Conservation (phyloP, 345 rosid species). For the Murraya koenigii region DNA sequence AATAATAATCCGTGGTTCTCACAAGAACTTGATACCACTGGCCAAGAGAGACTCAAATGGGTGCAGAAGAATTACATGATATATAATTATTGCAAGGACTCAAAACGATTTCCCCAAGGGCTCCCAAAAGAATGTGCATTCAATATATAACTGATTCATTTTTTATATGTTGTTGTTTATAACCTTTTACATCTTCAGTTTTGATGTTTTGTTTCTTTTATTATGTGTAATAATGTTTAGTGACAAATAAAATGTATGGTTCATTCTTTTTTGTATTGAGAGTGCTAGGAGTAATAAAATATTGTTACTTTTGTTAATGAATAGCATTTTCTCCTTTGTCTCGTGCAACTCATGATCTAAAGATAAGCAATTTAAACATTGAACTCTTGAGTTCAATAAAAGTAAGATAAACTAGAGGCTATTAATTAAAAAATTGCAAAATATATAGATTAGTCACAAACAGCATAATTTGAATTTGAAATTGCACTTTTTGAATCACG, state of each 20-base stretch:
- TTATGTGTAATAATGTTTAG: neutral
- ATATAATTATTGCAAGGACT: constrained; percentile 41
- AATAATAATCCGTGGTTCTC: constrained; percentile 20
- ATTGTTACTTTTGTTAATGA: neutral
- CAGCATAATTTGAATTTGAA: too few relatives aligned
- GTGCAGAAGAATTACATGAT: constrained; percentile 46
- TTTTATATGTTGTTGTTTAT: neutral
- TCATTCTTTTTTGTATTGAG: neutral
- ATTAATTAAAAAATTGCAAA: too few relatives aligned
- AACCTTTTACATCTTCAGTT: neutral
- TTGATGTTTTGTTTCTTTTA: neutral
- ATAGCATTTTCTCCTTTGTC: neutral
- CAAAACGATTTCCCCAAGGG: constrained; percentile 35
- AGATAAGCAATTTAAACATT: too few relatives aligned
- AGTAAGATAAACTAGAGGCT: too few relatives aligned
- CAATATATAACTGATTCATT: neutral
- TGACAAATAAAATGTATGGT: neutral
- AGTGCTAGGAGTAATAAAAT: neutral
- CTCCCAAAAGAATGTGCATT: constrained; percentile 26
- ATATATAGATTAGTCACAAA: too few relatives aligned
- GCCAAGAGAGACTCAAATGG: constrained; percentile 28
- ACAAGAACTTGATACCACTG: constrained; percentile 24
- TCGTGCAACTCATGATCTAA: too few relatives aligned
- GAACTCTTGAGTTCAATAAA: too few relatives aligned
- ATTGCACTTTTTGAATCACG: too few relatives aligned